Evolutionary conservation across 495 filamentous ascomycete genomes (phyloP), one percentile per base, ranked within the genome.

Genomic region (Penicillium argentinense): DNA sequence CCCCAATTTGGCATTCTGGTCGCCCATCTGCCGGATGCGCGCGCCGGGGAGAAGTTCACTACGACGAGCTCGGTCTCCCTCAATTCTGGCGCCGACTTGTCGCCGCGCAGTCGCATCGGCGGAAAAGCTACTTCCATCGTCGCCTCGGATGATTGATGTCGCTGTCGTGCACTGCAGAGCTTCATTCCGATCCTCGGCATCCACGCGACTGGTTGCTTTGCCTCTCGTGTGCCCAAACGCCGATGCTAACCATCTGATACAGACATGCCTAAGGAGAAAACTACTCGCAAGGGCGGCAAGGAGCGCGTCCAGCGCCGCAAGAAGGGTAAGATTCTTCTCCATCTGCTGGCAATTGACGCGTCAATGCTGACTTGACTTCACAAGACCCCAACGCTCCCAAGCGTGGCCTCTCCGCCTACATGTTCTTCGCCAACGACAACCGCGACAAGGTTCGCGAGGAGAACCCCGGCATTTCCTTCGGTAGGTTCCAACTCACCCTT

Each of bases 391-490:
- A 97, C 68, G 91, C 91, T 37, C 93, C 93, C 64, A 99, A 97
- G 88, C 88, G 93, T 73, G 95, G 91, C 74, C 88, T 99, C 38
- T 99, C 93, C 16, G 93, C 95, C 40, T 99, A 99, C 83, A 99
- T 99, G 93, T 99, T 97, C 83, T 99, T 99, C 67, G 93, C 93
- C 80, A 97, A 97, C 60, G 95, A 97, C 68, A 87, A 96, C 71
- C 91, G 93, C 57, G 93, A 97, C 57, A 95, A 93, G 68, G 93
- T 99, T 57, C 88, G 92, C 62, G 88, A 95, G 65, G 93, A 99
- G 72, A 97, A 99, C 79, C 92, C 95, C 4, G 92, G 92, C 47
- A 96, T 99, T 74, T 84, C 83, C 46, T 99, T 99, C 71, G 93
- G 90, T 96, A 85, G 50, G 78, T 22, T 14, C 41, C 32, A 29